Evolutionary conservation across 768 basidiomycete genomes (phyloP).

Genomic region (Boletellus ananas): DNA sequence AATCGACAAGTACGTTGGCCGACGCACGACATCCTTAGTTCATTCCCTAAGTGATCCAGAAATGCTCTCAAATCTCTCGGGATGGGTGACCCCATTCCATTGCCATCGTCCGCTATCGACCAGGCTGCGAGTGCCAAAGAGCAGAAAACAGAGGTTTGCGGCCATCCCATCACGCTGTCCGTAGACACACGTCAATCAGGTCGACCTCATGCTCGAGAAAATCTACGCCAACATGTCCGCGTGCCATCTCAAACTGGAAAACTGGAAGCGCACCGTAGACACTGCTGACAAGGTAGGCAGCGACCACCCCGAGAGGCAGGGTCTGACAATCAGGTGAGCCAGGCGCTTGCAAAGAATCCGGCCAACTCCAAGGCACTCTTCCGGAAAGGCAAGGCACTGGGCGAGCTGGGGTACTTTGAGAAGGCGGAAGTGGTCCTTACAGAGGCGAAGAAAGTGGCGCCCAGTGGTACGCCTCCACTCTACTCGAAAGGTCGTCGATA

Average conservation of each 20-base stretch:
- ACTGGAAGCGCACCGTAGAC: slow-evolving; percentile 75
- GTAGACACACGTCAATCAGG: slow-evolving; percentile 36
- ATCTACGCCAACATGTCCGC: slow-evolving; percentile 84
- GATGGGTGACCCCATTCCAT: slow-evolving; percentile 19
- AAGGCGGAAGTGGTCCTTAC: slow-evolving; percentile 63
- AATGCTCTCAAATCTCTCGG: slow-evolving; percentile 55
- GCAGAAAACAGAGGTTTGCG: slow-evolving; percentile 63
- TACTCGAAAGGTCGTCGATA: background rate
- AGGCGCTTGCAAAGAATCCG: slow-evolving; percentile 75
- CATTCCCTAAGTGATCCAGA: slow-evolving; percentile 30
- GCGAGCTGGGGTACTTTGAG: slow-evolving; percentile 73
- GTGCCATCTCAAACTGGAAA: slow-evolving; percentile 74
- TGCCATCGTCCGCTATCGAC: slow-evolving; percentile 20
- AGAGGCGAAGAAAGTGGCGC: slow-evolving; percentile 61
- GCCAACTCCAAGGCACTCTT: slow-evolving; percentile 77
- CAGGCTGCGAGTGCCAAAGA: slow-evolving; percentile 36
- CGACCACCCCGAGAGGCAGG: background rate
- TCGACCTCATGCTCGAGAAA: slow-evolving; percentile 74
- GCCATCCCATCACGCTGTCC: background rate
- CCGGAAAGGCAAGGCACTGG: slow-evolving; percentile 75
- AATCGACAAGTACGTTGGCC: slow-evolving; percentile 62
- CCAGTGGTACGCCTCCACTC: slow-evolving; percentile 42
- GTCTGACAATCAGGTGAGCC: background rate
- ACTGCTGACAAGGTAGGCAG: slow-evolving; percentile 70
- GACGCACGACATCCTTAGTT: background rate